Percentiles rank a stretch among this genome's conserved stretches.
phyloP scores from a whole-genome alignment of 306 rosid genomes.

The Prunus kanzakura region DNA sequence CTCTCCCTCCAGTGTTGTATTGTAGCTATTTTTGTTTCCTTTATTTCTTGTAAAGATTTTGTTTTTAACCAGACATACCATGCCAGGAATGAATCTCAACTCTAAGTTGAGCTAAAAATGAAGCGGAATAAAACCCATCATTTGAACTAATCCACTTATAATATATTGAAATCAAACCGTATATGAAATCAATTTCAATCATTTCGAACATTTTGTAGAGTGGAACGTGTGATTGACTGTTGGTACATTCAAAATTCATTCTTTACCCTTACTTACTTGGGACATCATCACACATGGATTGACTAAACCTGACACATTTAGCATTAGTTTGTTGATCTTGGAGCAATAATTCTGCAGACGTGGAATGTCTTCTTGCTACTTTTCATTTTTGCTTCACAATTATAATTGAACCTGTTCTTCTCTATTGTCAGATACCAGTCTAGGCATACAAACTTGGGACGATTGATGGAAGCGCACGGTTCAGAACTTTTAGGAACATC shows the following conservation, averaged over 20 bases:
- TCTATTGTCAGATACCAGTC: conserved; percentile 42
- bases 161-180: neutral
- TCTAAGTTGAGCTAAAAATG: neutral
- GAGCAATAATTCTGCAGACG: neutral
- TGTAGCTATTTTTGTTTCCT: neutral
- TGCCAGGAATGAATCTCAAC: neutral
- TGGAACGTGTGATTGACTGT: neutral
- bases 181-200: neutral
- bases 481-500: conserved; percentile 57
- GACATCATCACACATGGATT: neutral
- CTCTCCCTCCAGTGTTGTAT: neutral
- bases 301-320: neutral
- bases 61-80: neutral
- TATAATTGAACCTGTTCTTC: neutral
- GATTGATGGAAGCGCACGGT: conserved; percentile 62
- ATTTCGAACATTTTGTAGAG: neutral
- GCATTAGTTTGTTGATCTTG: neutral
- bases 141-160: neutral
- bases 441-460: conserved; percentile 57
- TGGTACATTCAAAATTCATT: neutral
- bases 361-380: neutral
- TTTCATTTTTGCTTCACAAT: neutral
- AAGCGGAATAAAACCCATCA: neutral
- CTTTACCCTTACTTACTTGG: neutral
- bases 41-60: neutral